These are phyloP conservation scores for Cytidiella melzeri DNA, from an alignment of 768 basidiomycete genomes.

Conservation along the genomic window DNA sequence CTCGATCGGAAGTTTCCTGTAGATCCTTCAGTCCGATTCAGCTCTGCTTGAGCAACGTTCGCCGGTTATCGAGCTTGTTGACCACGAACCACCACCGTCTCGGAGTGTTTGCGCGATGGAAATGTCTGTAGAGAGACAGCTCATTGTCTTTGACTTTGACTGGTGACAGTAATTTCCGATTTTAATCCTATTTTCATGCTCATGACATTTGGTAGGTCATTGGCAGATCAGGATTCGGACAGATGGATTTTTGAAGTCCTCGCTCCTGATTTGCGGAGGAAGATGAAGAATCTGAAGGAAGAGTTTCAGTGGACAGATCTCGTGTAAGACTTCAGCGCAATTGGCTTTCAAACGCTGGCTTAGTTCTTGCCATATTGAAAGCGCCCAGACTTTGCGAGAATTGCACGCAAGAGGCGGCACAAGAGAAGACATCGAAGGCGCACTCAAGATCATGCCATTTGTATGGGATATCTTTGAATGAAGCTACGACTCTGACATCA, in stretches of 20 bases:
- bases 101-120: conserved; percentile 15
- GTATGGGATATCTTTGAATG: conserved; percentile 40
- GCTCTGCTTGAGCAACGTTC: background rate
- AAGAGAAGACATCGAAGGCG: conserved; percentile 66
- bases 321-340: conserved; percentile 56
- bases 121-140: conserved; percentile 41
- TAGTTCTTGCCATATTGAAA: too few relatives aligned
- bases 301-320: conserved; percentile 90
- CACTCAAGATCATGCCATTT: conserved; percentile 80
- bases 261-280: conserved; percentile 75
- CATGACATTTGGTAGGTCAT: conserved; percentile 51
- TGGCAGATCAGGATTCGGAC: conserved; percentile 95
- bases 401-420: conserved; percentile 65
- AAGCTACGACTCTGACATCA: background rate
- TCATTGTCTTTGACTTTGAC: conserved; percentile 95
- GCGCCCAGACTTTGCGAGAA: conserved; percentile 66
- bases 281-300: conserved; percentile 62
- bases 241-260: conserved; percentile 89
- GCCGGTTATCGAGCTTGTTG: background rate
- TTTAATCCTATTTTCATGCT: background rate
- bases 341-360: too few relatives aligned
- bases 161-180: conserved; percentile 44
- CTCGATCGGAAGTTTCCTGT: background rate
- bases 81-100: background rate
- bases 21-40: too few relatives aligned